Base-by-base conservation (phyloP, 192 early-diverging fungal species). In the Geranomyces michiganensis region DNA sequence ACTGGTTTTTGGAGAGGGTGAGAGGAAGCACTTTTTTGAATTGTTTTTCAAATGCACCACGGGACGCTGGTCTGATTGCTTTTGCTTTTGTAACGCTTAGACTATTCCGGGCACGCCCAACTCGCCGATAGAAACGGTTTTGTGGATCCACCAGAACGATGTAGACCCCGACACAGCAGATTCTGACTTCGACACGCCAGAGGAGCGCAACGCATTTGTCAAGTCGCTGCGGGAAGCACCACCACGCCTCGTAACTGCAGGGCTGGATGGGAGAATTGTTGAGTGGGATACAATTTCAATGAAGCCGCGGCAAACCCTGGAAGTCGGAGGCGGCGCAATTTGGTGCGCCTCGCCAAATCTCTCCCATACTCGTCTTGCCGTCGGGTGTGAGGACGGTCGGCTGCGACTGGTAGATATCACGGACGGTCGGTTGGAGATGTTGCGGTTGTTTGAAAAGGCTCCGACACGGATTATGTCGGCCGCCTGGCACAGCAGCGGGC, bases 371-470 rank as follows among this genome's bases (percentile, higher is more conserved):
- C 74, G 84, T 45, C 80, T 99, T 31, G 96, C 93, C 21, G 85
- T 95, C 26, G 96, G 94, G 19, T 96, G 93, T 67, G 95, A 97
- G 68, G 96, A 99, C 79, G 95, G 95, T 0, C 85, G 85, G 56
- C 88, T 96, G 43, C 84, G 95, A 22, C 74, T 96, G n/a, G 94
- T 96, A 67, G 85, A 93, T 74, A 90, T 99, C 65, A 77, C 92
- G 65, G 89, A 83, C 43, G 80, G 86, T 51, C 76, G 29, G 1
- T 58, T 96, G 48, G 76, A 78, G 56, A 91, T 89, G 66, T 76
- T 87, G 71, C 83, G 85, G 21, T 83, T 88, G 61, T 90, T 93
- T 66, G 91, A 92, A 74, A 82, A 82, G 58, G 81, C 87, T 78
- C 73, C 66, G 65, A 77, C 82, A 32, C 90, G 93, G 62, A 88